Conservation (phyloP, 306 rosid genomes). For the Fragaria ananassa region DNA sequence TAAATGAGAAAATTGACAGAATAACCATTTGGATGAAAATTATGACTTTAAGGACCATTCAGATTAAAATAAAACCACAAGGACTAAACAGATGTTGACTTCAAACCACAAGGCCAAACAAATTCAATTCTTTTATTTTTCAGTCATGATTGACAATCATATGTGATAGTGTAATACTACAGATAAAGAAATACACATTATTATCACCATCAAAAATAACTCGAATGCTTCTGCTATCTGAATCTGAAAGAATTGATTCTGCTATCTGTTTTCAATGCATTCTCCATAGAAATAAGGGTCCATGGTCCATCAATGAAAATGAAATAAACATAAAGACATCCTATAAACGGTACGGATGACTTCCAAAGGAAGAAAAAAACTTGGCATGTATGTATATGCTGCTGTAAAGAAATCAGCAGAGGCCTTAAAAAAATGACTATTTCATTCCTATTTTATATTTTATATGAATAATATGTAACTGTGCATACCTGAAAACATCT, state of each 20-base stretch:
- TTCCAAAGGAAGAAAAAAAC: neutral
- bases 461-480: neutral
- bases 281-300: neutral
- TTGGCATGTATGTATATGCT: neutral
- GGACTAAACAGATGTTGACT: too few species aligned
- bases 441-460: neutral
- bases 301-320: neutral
- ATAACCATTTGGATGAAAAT: too few species aligned
- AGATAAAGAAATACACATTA: neutral
- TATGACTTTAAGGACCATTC: too few species aligned
- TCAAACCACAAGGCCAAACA: too few species aligned
- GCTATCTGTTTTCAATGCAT: neutral
- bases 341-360: neutral
- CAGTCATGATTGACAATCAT: neutral
- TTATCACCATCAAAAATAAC: neutral
- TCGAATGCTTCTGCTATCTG: neutral
- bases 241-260: neutral
- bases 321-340: neutral
- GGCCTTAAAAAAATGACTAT: neutral
- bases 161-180: neutral
- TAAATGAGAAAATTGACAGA: too few species aligned
- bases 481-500: conserved; percentile 73
- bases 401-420: neutral
- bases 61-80: too few species aligned
- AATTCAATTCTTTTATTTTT: neutral